Conservation (phyloP, 2,329 filamentous ascomycete genomes). For the Aspergillus sergii region DNA sequence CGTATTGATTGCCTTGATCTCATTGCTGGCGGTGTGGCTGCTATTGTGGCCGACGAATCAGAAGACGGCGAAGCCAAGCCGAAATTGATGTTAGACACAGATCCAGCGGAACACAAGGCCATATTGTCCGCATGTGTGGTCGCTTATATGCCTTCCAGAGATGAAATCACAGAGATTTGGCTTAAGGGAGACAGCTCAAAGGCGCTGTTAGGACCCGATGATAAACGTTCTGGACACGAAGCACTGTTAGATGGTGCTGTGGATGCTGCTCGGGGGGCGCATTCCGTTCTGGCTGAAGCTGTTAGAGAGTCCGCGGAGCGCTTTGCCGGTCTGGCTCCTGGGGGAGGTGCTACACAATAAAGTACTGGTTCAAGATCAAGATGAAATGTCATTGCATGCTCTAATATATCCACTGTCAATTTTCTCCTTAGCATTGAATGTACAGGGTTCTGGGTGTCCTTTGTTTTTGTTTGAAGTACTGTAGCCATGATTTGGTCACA, state of each 20-base stretch:
- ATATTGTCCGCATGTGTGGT: constrained; percentile 85
- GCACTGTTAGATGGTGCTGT: constrained; percentile 65
- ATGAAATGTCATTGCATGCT: constrained; percentile 22
- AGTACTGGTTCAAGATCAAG: constrained; percentile 27
- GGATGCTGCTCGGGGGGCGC: constrained; percentile 61
- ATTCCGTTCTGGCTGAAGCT: constrained; percentile 63
- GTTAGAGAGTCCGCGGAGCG: constrained; percentile 59
- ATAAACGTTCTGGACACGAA: constrained; percentile 49
- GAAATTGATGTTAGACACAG: constrained; percentile 71
- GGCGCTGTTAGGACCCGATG: constrained; percentile 29
- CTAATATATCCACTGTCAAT: constrained; percentile 11
- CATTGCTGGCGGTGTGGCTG: constrained; percentile 85
- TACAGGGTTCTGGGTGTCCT: neutral
- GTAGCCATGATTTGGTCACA: too few relatives aligned
- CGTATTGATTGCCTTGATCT: constrained; percentile 95
- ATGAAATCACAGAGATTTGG: constrained; percentile 95
- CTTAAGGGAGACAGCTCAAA: constrained; percentile 70
- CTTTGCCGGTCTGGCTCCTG: constrained; percentile 29
- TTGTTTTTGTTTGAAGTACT: neutral
- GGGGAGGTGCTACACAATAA: constrained; percentile 17
- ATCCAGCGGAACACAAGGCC: constrained; percentile 75
- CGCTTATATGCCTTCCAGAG: constrained; percentile 80
- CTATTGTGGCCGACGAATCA: constrained; percentile 60
- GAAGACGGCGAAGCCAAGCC: constrained; percentile 25
- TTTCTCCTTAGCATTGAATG: constrained; percentile 26